These are phyloP conservation scores for Cytospora schulzeri DNA, from an alignment of 2,329 filamentous ascomycete species.

Conservation along the genomic window DNA sequence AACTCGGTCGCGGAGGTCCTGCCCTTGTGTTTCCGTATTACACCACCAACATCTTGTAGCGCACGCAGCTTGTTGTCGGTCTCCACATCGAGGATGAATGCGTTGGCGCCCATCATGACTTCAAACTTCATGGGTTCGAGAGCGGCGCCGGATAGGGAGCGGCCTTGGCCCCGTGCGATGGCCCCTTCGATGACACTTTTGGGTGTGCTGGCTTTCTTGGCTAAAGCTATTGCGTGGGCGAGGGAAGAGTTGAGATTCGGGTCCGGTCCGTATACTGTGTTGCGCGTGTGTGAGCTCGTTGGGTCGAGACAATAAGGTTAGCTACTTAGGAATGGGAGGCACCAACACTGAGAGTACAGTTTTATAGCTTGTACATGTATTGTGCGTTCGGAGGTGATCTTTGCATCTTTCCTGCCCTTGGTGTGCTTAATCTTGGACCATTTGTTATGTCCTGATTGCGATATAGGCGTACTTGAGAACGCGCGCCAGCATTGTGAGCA, in stretches of 20 bases:
- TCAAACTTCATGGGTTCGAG: conserved; percentile 82
- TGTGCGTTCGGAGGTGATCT: conserved; percentile 73
- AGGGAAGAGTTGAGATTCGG: conserved; percentile 75
- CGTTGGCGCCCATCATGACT: conserved; percentile 76
- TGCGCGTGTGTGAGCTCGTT: conserved; percentile 17
- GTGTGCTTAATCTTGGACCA: conserved; percentile 98
- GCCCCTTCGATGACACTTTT: conserved; percentile 84
- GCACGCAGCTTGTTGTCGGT: conserved; percentile 79
- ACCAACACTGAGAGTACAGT: conserved; percentile 71
- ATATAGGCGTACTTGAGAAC: conserved; percentile 48
- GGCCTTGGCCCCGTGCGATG: conserved; percentile 85
- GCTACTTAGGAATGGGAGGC: neutral
- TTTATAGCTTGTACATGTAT: conserved; percentile 72
- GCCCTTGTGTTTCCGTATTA: conserved; percentile 73
- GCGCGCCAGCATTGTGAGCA: conserved; percentile 53
- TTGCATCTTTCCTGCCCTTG: conserved; percentile 82
- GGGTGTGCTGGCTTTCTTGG: conserved; percentile 83
- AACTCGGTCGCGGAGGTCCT: conserved; percentile 75
- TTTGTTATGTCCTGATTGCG: conserved; percentile 76
- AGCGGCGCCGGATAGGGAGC: conserved; percentile 70
- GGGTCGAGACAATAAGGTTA: neutral
- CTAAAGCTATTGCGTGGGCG: conserved; percentile 69
- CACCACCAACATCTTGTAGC: conserved; percentile 69
- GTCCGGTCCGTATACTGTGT: conserved; percentile 72
- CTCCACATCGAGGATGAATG: conserved; percentile 81